Conservation (phyloP, 2,329 filamentous ascomycete genomes). For the Cladosporium phlei region DNA sequence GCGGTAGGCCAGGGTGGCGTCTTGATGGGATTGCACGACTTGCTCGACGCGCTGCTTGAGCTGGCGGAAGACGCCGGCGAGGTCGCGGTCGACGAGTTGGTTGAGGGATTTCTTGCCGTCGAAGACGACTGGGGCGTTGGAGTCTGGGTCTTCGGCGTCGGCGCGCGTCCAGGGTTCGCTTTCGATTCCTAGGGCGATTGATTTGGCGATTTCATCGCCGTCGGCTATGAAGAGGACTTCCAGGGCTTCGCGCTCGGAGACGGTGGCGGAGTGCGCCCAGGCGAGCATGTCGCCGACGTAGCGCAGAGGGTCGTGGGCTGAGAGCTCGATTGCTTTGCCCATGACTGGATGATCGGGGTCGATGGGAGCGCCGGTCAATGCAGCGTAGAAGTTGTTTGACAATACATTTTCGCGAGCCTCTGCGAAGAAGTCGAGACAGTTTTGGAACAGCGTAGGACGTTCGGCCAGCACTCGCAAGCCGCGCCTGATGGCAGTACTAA, state of each 20-base stretch:
- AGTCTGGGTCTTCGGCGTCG: conserved; percentile 43
- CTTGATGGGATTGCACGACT: conserved; percentile 86
- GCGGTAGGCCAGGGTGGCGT: conserved; percentile 82
- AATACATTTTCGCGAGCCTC: conserved; percentile 82
- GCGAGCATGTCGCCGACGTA: conserved; percentile 97
- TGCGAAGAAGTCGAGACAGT: conserved; percentile 86
- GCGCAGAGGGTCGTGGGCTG: conserved; percentile 82
- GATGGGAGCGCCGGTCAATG: conserved; percentile 69
- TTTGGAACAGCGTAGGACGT: conserved; percentile 84
- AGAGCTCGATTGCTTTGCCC: conserved; percentile 87
- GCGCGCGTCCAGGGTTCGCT: conserved; percentile 72
- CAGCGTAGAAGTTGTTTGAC: conserved; percentile 82
- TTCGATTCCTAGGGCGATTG: conserved; percentile 71
- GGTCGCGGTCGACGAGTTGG: conserved; percentile 79
- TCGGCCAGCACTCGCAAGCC: conserved; percentile 85
- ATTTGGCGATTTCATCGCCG: conserved; percentile 79
- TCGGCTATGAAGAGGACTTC: conserved; percentile 89
- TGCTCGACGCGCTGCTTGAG: conserved; percentile 87
- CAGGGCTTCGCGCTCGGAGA: conserved; percentile 87
- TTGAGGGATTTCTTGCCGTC: conserved; percentile 78
- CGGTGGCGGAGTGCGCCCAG: conserved; percentile 90
- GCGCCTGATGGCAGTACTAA: conserved; percentile 76
- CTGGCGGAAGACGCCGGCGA: conserved; percentile 75
- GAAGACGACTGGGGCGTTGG: conserved; percentile 51
- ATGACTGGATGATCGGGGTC: conserved; percentile 46